Base-by-base conservation (phyloP, 495 filamentous ascomycete genomes). In the Filosporella fistucella region DNA sequence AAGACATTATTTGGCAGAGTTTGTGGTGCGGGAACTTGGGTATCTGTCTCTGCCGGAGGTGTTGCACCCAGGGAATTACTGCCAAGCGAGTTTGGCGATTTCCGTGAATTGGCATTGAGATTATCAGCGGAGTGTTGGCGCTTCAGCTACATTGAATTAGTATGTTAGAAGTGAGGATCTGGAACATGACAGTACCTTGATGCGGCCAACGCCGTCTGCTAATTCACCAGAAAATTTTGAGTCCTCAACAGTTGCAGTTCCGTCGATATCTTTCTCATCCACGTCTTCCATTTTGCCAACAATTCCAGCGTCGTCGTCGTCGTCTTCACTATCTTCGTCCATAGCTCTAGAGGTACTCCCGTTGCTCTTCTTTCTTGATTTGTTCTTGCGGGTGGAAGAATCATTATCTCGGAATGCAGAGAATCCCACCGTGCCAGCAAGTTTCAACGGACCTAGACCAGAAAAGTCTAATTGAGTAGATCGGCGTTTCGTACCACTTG, bases 111-210 rank as follows among this genome's bases (percentile, higher is more conserved):
- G n/a, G 68, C 65, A 32, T 72, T 74, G 16, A 85, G 66, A 1
- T 82, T 85, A 21, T 94, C 91, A 25, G 81, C 81, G 0, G 93
- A 96, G 67, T 96, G 93, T 54, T 90, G 86, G 48, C 94, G 87
- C 78, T 98, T 98, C 28, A 97, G 79, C 91, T 97, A 55, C 24
- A 26, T 23, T 30, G 5, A 28, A 16, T 30, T 43, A 25, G 14
- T 26, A 20, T 40, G 51, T 64, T 41, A 68, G 64, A 42, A 24
- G 44, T 39, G 23, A 20, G 28, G 25, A 23, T 18, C 45, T 32
- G 14, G 7, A 48, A 69, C 86, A 60, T 77, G 94, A 22, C 8
- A 7, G 10, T 29, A 30, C 91, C 69, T 88, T 89, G 57, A 99
- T 96, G 62, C 93, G 84, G 41, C 88, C 78, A 20, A 99, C 84